Evolutionary conservation across 257 asterid species (phyloP).

Genomic region (Solanum paucissectum): DNA sequence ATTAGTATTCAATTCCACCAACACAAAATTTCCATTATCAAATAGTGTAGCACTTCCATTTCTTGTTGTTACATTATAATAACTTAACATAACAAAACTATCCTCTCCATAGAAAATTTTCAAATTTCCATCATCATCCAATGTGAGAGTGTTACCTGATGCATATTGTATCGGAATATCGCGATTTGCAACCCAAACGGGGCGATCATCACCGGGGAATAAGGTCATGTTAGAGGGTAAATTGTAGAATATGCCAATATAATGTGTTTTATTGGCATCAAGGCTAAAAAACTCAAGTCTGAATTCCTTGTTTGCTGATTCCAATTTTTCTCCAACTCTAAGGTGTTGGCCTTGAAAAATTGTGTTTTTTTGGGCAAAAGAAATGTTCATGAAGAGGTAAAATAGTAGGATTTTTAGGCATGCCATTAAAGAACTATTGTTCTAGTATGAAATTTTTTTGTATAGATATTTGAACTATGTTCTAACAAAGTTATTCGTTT

Average conservation of each 20-base stretch:
- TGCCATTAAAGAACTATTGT: not conserved
- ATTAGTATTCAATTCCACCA: not conserved
- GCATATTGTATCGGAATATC: constrained; percentile 6
- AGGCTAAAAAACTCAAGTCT: constrained; percentile 12
- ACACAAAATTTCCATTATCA: constrained; percentile 14
- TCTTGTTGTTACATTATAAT: not conserved
- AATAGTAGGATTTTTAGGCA: not conserved
- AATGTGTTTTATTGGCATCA: not conserved
- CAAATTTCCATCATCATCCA: constrained; percentile 9
- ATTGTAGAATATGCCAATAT: constrained; percentile 21
- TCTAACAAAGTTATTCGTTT: not conserved
- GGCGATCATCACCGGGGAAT: not conserved
- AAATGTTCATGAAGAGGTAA: not conserved
- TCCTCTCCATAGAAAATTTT: not conserved
- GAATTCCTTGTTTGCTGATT: constrained; percentile 14
- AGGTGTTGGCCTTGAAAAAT: not conserved
- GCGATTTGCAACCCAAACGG: constrained; percentile 26
- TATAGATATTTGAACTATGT: not conserved
- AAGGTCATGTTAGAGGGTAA: not conserved
- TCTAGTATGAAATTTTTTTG: not conserved
- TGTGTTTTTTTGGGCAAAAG: not conserved
- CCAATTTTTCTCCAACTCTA: constrained; percentile 1
- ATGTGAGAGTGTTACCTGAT: constrained; percentile 3
- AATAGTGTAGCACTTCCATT: constrained; percentile 16
- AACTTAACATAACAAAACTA: not conserved